Evolutionary conservation across 139 green algal genomes (phyloP).

Genomic region (Closterium sp.): DNA sequence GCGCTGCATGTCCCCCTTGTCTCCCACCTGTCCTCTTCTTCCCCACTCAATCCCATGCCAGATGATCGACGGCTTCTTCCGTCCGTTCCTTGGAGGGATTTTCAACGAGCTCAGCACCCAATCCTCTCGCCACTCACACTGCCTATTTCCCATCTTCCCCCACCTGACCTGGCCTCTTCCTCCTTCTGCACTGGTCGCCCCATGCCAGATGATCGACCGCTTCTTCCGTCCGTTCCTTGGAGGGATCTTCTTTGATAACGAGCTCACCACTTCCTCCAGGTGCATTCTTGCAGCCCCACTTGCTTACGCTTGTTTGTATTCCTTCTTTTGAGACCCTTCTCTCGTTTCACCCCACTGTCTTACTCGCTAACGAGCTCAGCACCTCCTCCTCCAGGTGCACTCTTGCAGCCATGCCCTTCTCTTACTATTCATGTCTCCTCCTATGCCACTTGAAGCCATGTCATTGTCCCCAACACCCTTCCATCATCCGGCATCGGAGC

Average conservation of each 20-base stretch:
- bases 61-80: slow-evolving; percentile 94
- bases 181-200: not conserved
- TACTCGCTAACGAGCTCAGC: not conserved
- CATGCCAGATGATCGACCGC: slow-evolving; percentile 73
- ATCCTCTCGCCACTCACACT: too few species aligned
- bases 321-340: not conserved
- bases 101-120: too few species aligned
- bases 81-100: slow-evolving; percentile 70
- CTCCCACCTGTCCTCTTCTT: slow-evolving; percentile 8
- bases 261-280: slow-evolving; percentile 73
- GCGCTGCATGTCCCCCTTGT: not conserved
- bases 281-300: not conserved
- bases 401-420: not conserved
- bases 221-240: slow-evolving; percentile 78
- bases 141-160: too few species aligned
- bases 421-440: not conserved
- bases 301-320: too few species aligned
- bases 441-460: not conserved
- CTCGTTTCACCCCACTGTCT: not conserved
- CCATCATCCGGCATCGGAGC: slow-evolving; percentile 84
- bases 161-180: not conserved
- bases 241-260: slow-evolving; percentile 96
- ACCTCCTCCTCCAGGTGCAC: not conserved
- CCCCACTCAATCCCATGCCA: not conserved
- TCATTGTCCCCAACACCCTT: slow-evolving; percentile 77